A percentile compares a stretch with the other conserved stretches of the same genome.
These are phyloP conservation scores for Ophiostoma sp. DNA, from an alignment of 2,329 filamentous ascomycete genomes.

Conservation along the genomic window DNA sequence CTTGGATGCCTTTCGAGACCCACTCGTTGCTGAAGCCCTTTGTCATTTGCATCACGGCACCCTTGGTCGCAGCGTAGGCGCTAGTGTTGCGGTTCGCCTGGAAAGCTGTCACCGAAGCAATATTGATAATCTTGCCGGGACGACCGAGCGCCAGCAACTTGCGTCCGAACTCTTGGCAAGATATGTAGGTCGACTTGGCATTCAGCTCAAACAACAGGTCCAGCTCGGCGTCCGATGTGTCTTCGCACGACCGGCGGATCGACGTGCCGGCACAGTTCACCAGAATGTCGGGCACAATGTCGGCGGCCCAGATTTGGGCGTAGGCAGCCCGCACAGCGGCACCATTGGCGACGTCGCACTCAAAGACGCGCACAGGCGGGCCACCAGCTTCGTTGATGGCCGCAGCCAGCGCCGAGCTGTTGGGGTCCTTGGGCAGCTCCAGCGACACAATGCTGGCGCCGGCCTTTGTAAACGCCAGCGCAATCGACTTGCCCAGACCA, in stretches of 20 bases:
- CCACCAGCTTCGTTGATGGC: slow-evolving; percentile 2
- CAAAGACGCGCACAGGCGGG: not conserved
- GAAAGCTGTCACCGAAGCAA: slow-evolving; percentile 76
- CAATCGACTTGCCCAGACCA: slow-evolving; percentile 5
- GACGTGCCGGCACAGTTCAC: slow-evolving; percentile 87
- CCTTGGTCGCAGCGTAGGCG: slow-evolving; percentile 82
- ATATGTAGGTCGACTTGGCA: slow-evolving; percentile 74
- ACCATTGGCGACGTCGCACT: not conserved
- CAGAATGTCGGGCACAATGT: slow-evolving; percentile 53
- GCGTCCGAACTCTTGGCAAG: slow-evolving; percentile 75
- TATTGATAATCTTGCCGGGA: slow-evolving; percentile 77
- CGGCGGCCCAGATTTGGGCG: slow-evolving; percentile 7
- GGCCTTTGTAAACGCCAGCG: slow-evolving; percentile 7
- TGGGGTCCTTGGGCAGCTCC: slow-evolving; percentile 15
- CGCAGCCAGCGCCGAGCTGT: not conserved
- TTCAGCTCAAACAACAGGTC: slow-evolving; percentile 72
- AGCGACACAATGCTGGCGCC: slow-evolving; percentile 12
- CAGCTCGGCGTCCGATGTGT: slow-evolving; percentile 76
- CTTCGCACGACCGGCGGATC: slow-evolving; percentile 69
- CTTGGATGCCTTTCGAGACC: slow-evolving; percentile 71
- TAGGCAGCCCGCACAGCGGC: not conserved
- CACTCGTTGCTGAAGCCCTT: slow-evolving; percentile 86
- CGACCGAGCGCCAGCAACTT: slow-evolving; percentile 67
- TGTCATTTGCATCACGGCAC: slow-evolving; percentile 78
- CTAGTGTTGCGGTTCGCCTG: slow-evolving; percentile 86